Base-by-base conservation (phyloP, 768 basidiomycete species). In the Leccinum imitatum region DNA sequence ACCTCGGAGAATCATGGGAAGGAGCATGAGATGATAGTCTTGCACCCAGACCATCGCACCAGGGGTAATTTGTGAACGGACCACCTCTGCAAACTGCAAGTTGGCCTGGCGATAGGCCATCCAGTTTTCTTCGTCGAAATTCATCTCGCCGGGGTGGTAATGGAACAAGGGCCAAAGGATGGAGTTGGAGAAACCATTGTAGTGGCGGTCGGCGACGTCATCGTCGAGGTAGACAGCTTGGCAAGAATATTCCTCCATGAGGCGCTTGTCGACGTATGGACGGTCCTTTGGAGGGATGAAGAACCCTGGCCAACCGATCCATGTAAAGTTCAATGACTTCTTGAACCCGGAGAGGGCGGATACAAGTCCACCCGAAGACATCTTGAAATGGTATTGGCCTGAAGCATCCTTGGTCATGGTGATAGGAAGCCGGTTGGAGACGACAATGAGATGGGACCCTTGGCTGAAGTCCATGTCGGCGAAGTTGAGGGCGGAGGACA, bases 81-180 rank as follows among this genome's bases (percentile, higher is more conserved):
- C 91, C 21, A 82, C 91, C 73, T 98, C 90, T 1, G 97, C 96
- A 69, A 99, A 99, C 65, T 86, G 82, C 78, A 95, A 80, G 74
- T 98, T 99, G 50, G 96, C 96, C 74, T 97, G 94, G 39, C 97
- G 87, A 76, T 98, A 99, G 14, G 94, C 97, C 56, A 88, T 85
- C 97, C 97, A 99, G 73, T 98, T 93, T 71, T 92, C 92, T 78
- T 97, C 94, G 75, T 98, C 96, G 71, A 99, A 99, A 76, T 94
- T 96, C 95, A 99, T 98, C 78, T 98, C 97, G 64, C 96, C 96
- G 8, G 97, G 97, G 74, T 98, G 96, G 77, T 98, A 99, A 74
- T 99, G 97, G 83, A 99, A 98, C 51, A 99, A 81, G 3, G 97
- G 97, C 97, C 97, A 99, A 54, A 99, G 86, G 77, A 99, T 98